Evolutionary conservation across 345 rosid species (phyloP).

Genomic region (Moricandia moricandioides): DNA sequence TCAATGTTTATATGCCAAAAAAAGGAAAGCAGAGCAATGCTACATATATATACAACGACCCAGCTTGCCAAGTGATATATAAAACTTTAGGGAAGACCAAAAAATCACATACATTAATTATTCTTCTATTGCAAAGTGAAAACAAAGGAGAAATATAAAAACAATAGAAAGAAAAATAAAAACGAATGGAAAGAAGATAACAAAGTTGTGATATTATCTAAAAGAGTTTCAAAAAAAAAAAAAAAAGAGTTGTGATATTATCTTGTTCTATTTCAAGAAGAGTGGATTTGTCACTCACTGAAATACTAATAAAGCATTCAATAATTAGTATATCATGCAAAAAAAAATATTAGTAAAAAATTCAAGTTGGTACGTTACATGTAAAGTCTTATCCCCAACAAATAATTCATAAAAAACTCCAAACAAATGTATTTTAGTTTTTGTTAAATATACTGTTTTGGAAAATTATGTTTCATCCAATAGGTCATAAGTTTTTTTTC

Average conservation of each 20-base stretch:
- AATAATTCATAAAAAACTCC: not conserved
- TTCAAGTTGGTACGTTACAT: conserved; percentile 10
- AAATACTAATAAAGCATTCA: conserved; percentile 27
- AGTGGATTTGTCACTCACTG: conserved; percentile 30
- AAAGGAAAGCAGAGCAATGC: not conserved
- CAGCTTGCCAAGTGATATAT: conserved; percentile 26
- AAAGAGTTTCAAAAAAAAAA: no score
- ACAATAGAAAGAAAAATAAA: not conserved
- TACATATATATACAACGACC: conserved; percentile 2
- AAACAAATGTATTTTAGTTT: not conserved
- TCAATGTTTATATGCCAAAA: not conserved
- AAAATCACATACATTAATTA: not conserved
- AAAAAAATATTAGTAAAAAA: conserved; percentile 3
- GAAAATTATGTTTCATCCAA: not conserved
- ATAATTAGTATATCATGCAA: conserved; percentile 33
- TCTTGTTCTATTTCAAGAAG: conserved; percentile 28
- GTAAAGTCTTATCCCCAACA: conserved; percentile 9
- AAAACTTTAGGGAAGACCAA: conserved; percentile 6
- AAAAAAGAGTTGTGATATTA: conserved; percentile 23
- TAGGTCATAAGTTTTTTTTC: not conserved
- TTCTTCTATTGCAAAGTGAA: not conserved
- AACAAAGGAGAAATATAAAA: not conserved
- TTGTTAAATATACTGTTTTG: not conserved
- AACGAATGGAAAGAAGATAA: conserved; percentile 3
- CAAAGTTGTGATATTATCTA: conserved; percentile 23